phyloP scores from a whole-genome alignment of 2,329 filamentous ascomycete genomes.

The Neopestalotiopsis sp. region DNA sequence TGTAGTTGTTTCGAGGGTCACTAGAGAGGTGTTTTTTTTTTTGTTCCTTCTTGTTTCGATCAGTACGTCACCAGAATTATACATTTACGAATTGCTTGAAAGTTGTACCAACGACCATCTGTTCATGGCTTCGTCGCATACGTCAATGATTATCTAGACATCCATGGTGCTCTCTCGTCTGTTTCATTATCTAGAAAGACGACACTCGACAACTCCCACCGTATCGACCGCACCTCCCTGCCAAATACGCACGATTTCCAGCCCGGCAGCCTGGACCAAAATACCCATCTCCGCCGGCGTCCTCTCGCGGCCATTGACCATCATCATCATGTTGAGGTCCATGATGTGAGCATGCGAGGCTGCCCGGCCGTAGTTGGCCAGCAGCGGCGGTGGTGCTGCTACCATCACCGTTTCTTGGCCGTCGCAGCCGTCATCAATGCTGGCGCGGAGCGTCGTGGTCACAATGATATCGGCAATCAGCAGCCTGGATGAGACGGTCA shows the following conservation, averaged over 20 bases:
- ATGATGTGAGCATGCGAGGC: conserved; percentile 20
- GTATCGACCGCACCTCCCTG: conserved; percentile 23
- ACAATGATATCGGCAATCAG: conserved; percentile 27
- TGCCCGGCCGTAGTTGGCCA: conserved; percentile 24
- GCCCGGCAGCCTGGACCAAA: conserved; percentile 23
- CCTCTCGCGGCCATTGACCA: conserved; percentile 25
- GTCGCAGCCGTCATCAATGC: conserved; percentile 15
- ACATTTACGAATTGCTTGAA: background rate
- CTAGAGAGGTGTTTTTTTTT: background rate
- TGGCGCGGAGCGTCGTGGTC: conserved; percentile 23
- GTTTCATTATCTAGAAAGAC: background rate
- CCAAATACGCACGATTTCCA: conserved; percentile 27
- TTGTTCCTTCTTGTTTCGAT: background rate
- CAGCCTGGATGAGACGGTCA: conserved; percentile 17
- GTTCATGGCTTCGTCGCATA: background rate
- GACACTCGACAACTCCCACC: conserved; percentile 27
- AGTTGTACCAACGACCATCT: background rate
- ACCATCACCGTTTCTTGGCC: background rate
- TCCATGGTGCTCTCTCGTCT: background rate
- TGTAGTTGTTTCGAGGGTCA: conserved; percentile 11
- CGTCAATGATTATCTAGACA: background rate
- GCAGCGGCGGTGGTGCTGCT: conserved; percentile 24
- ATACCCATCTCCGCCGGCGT: conserved; percentile 19
- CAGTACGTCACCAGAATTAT: background rate
- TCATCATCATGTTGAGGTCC: conserved; percentile 27